Evolutionary conservation across 257 asterid genomes (phyloP).

Genomic region (Galeopsis tetrahit): DNA sequence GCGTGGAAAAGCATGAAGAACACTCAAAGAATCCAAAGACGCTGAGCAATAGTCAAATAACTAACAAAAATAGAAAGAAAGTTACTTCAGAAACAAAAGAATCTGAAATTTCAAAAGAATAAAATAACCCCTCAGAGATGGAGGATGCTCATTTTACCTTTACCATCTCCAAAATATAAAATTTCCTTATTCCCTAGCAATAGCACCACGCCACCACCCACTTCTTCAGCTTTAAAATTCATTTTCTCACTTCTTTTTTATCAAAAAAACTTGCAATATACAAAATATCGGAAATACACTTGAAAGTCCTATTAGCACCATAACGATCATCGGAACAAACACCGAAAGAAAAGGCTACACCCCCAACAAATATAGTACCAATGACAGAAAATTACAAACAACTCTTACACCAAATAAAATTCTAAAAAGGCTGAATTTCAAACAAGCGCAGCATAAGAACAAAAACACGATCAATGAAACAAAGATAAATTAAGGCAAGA

Average conservation of each 20-base stretch:
- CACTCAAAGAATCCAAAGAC: conserved; percentile 4
- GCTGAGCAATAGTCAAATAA: background rate
- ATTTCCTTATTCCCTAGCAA: background rate
- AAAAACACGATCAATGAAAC: background rate
- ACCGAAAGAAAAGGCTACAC: background rate
- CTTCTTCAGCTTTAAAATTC: background rate
- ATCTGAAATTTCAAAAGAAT: background rate
- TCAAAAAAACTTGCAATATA: background rate
- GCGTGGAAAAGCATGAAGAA: conserved; percentile 15
- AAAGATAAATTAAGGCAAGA: background rate
- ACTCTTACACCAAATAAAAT: background rate
- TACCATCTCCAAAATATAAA: background rate
- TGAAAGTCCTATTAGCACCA: background rate
- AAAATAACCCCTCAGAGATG: background rate
- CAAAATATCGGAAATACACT: conserved; percentile 11
- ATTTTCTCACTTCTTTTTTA: background rate
- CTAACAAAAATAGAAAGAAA: background rate
- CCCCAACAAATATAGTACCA: conserved; percentile 4
- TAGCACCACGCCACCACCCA: background rate
- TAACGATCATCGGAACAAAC: conserved; percentile 4
- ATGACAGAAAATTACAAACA: conserved; percentile 4
- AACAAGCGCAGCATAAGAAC: conserved; percentile 4
- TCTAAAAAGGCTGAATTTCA: background rate
- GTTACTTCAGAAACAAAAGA: background rate
- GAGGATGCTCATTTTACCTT: conserved; percentile 13